A percentile compares a stretch with the other conserved stretches of the same genome.
Evolutionary conservation across 2,329 filamentous ascomycete species (phyloP).

Genomic region (Beauveria asiatica): DNA sequence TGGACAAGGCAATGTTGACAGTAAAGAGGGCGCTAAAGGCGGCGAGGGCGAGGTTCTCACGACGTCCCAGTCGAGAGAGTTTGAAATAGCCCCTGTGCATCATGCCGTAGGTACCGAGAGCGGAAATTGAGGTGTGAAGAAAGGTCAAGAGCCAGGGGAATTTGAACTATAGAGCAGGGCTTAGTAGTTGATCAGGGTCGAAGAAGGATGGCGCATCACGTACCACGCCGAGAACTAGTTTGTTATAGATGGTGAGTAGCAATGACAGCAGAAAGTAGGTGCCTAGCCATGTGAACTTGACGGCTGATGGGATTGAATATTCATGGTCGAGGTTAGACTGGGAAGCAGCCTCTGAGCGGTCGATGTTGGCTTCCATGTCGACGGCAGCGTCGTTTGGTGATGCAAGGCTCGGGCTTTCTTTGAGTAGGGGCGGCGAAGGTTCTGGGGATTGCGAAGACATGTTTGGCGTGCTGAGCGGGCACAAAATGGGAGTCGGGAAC

Average conservation of each 20-base stretch:
- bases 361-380: slow-evolving; percentile 26
- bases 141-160: slow-evolving; percentile 55
- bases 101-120: slow-evolving; percentile 46
- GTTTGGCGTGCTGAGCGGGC: not conserved
- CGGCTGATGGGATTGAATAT: slow-evolving; percentile 34
- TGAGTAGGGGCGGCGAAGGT: slow-evolving; percentile 21
- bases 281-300: slow-evolving; percentile 42
- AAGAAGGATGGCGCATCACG: slow-evolving; percentile 14
- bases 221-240: slow-evolving; percentile 45
- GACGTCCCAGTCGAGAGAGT: slow-evolving; percentile 40
- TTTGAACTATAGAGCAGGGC: slow-evolving; percentile 34
- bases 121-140: slow-evolving; percentile 48
- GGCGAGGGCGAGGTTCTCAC: slow-evolving; percentile 46
- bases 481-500: not conserved
- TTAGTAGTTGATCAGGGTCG: not conserved
- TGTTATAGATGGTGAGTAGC: slow-evolving; percentile 49
- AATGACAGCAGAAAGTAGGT: slow-evolving; percentile 43
- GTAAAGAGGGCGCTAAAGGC: slow-evolving; percentile 54
- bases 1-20: slow-evolving; percentile 56
- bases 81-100: slow-evolving; percentile 43
- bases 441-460: slow-evolving; percentile 28
- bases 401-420: not conserved
- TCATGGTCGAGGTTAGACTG: slow-evolving; percentile 33
- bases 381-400: slow-evolving; percentile 13
- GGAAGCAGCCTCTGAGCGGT: slow-evolving; percentile 20